phyloP scores from a whole-genome alignment of 116 monocot species.

The Phalaenopsis hybrid region DNA sequence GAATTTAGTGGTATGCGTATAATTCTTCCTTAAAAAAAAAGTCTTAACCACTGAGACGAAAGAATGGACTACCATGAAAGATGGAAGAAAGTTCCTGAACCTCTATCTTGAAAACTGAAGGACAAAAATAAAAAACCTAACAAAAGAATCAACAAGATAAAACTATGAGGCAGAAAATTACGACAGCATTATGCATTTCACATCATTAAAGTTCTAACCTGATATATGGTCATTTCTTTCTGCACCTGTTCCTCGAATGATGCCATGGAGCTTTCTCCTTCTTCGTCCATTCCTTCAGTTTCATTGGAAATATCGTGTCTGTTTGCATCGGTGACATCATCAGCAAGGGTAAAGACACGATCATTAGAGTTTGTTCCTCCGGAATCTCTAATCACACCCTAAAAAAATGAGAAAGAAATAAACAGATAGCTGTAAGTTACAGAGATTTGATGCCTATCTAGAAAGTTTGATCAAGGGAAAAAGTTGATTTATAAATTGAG shows the following conservation, averaged over 20 bases:
- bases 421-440: background rate
- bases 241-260: slow-evolving; percentile 85
- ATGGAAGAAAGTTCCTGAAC: background rate
- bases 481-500: background rate
- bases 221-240: slow-evolving; percentile 92
- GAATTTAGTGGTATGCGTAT: no score
- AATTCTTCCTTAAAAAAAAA: no score
- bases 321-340: slow-evolving; percentile 42
- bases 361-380: slow-evolving; percentile 38
- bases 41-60: background rate
- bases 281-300: slow-evolving; percentile 57
- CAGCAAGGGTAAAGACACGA: slow-evolving; percentile 56
- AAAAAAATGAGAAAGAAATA: background rate
- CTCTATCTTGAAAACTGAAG: background rate
- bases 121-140: background rate
- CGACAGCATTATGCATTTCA: background rate
- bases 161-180: background rate
- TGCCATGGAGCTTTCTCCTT: slow-evolving; percentile 60
- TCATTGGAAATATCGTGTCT: slow-evolving; percentile 33
- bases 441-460: background rate
- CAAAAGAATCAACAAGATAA: background rate
- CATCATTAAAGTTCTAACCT: slow-evolving; percentile 37
- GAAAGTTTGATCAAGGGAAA: background rate
- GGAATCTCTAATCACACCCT: slow-evolving; percentile 72
- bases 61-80: background rate